A percentile compares a stretch with the other conserved stretches of the same genome.
phyloP scores from a whole-genome alignment of 2,329 filamentous ascomycete genomes.

The Fusarium drepaniforme region DNA sequence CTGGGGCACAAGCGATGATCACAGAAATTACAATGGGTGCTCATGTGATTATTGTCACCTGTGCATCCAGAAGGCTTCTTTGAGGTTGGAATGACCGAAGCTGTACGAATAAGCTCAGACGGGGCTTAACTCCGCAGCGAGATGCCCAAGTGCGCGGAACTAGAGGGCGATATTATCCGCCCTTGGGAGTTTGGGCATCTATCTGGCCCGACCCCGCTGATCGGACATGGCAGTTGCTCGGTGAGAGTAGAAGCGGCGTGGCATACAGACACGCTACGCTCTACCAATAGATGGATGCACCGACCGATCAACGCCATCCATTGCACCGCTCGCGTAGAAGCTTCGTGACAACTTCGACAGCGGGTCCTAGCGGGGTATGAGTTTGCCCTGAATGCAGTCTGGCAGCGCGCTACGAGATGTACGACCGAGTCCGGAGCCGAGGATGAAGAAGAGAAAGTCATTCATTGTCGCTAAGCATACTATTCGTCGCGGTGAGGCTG shows the following conservation, averaged over 20 bases:
- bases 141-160: neutral
- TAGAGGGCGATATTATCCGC: slow-evolving; percentile 9
- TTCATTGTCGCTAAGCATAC: slow-evolving; percentile 23
- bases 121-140: slow-evolving; percentile 6
- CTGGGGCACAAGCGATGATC: slow-evolving; percentile 14
- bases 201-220: slow-evolving; percentile 27
- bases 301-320: slow-evolving; percentile 8
- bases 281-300: slow-evolving; percentile 13
- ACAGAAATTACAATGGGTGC: slow-evolving; percentile 3
- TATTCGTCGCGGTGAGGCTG: slow-evolving; percentile 17
- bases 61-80: neutral
- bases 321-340: slow-evolving; percentile 10
- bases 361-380: slow-evolving; percentile 19
- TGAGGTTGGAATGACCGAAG: neutral
- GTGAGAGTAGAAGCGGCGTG: slow-evolving; percentile 7
- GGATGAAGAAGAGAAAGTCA: slow-evolving; percentile 2
- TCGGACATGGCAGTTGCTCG: slow-evolving; percentile 15
- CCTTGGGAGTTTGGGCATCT: slow-evolving; percentile 22
- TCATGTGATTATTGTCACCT: slow-evolving; percentile 31
- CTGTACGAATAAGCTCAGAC: slow-evolving; percentile 6
- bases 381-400: slow-evolving; percentile 13
- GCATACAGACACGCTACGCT: slow-evolving; percentile 19
- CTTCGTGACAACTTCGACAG: neutral
- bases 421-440: neutral
- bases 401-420: neutral